These are phyloP conservation scores for Euphorbia schlechtendalii DNA, from an alignment of 441 rosid genomes.

Conservation along the genomic window DNA sequence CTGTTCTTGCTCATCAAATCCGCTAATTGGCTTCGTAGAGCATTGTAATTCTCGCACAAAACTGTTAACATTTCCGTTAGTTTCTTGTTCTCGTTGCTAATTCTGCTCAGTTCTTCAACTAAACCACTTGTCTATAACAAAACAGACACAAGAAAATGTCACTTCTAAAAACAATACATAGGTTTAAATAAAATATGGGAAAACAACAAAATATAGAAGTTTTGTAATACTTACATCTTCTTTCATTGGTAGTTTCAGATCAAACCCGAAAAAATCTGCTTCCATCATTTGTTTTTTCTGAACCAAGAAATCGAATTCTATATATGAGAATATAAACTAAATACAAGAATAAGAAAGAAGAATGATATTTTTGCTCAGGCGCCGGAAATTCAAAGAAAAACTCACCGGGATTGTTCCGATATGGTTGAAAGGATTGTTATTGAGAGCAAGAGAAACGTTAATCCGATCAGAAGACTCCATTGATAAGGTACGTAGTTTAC, in stretches of 20 bases:
- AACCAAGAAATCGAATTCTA: not conserved
- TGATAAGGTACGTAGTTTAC: not conserved
- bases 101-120: slow-evolving; percentile 50
- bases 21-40: slow-evolving; percentile 33
- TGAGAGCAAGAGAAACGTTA: slow-evolving; percentile 55
- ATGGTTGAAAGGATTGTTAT: slow-evolving; percentile 28
- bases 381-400: not conserved
- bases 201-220: no score
- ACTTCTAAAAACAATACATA: no score
- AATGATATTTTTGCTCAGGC: not conserved
- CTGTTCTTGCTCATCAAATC: slow-evolving; percentile 39
- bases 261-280: slow-evolving; percentile 2
- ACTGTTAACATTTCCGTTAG: slow-evolving; percentile 45
- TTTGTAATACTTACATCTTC: slow-evolving; percentile 24
- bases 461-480: slow-evolving; percentile 40
- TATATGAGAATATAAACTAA: no score
- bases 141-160: no score
- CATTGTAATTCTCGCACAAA: slow-evolving; percentile 43
- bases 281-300: slow-evolving; percentile 26
- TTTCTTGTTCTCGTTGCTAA: slow-evolving; percentile 62
- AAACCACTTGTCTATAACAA: slow-evolving; percentile 17
- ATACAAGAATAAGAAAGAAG: no score
- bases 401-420: slow-evolving; percentile 16
- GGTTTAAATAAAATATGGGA: no score
- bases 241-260: slow-evolving; percentile 15